Evolutionary conservation across 768 basidiomycete genomes (phyloP), one percentile per base, ranked within the genome.

Genomic region (Paxillus involutus): DNA sequence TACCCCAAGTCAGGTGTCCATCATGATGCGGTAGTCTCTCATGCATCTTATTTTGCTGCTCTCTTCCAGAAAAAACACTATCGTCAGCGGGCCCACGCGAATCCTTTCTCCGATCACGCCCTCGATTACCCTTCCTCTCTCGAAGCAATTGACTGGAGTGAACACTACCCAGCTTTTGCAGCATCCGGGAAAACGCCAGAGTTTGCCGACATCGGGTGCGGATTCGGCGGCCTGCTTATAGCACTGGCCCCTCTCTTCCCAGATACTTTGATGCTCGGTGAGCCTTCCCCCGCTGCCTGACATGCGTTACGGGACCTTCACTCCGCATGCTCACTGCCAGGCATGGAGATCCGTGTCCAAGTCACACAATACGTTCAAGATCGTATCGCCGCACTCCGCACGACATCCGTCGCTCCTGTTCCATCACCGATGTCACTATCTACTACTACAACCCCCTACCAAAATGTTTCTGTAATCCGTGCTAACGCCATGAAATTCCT

Each of bases 401-500:
- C 89, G 44, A 81, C 82, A 41, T 71, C 80, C 45, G 70, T 70
- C 10, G 47, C 7, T 29, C 32, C 59, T 16, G 17, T 32, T 16
- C 47, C 55, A 29, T 37, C 51, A 50, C 50, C 58, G 70, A 6
- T 56, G 52, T 51, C 64, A 41, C 50, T 68, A 30, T 62, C 69
- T 9, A 40, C 68, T 17, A 39, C 63, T 9, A 65, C 75, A 1
- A 73, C 79, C 2, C 79, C 82, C 41, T 94, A 85, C 70, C 84
- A 91, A 61, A 98, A 98, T 69, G 83, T 97, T 51, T 94, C 93
- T 35, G 84, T 98, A 58, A 89, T 97, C 58, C 87, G 97, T 47
- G 95, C 91, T 13, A 99, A 99, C 69, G 89, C 94, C 44, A 98
- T 98, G 95, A 98, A 98, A 74, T 98, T 98, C 71, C 79, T 98